Conservation (phyloP, 202 grass and related monocot species). For the Setaria italica region DNA sequence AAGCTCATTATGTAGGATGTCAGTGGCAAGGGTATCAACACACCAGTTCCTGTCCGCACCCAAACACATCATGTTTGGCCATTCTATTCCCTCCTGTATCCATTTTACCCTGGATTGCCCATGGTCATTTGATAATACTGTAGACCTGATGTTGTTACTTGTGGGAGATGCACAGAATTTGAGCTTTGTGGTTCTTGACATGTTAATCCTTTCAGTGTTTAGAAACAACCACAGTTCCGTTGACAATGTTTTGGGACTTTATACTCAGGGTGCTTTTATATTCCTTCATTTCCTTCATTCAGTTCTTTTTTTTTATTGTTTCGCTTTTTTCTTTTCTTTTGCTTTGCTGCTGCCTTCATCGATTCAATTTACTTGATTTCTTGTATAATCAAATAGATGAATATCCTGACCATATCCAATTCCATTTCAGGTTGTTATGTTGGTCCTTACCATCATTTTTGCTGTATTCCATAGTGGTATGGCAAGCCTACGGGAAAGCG, state of each 20-base stretch:
- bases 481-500: conserved; percentile 81
- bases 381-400: not conserved
- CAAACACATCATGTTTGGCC: not conserved
- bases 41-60: not conserved
- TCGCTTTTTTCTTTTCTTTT: not conserved
- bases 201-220: not conserved
- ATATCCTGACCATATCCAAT: not conserved
- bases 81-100: not conserved
- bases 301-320: not conserved
- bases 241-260: not conserved
- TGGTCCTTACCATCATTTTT: conserved; percentile 84
- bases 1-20: not conserved
- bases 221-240: not conserved
- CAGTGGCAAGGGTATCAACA: not conserved
- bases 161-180: not conserved
- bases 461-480: conserved; percentile 88
- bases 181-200: not conserved
- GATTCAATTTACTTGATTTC: not conserved
- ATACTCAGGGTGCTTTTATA: not conserved
- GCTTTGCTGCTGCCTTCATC: not conserved
- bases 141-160: not conserved
- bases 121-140: not conserved
- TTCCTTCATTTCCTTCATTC: not conserved
- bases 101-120: not conserved
- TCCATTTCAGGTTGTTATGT: conserved; percentile 68